Evolutionary conservation across 2,329 filamentous ascomycete genomes (phyloP).

Genomic region (Aspergillus sclerotialis): DNA sequence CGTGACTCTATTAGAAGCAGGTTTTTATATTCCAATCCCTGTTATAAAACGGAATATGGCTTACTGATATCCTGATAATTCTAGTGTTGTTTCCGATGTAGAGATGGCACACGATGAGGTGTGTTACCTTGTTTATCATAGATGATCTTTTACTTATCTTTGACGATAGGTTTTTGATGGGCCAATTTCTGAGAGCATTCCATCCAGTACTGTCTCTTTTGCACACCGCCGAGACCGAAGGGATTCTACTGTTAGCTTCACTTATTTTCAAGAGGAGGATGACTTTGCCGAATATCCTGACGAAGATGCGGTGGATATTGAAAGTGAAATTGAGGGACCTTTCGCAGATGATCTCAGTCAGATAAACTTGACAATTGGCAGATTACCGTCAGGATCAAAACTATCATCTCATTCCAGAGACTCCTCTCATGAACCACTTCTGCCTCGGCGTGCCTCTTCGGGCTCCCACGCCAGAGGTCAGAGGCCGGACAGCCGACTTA

Average conservation of each 20-base stretch:
- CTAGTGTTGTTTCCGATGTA: conserved; percentile 87
- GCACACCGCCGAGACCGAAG: conserved; percentile 72
- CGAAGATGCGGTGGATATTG: conserved; percentile 40
- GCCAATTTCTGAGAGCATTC: conserved; percentile 91
- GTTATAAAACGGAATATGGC: no score
- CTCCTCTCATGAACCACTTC: conserved; percentile 52
- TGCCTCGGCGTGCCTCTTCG: conserved; percentile 65
- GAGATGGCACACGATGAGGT: conserved; percentile 98
- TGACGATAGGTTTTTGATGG: conserved; percentile 67
- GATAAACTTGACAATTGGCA: conserved; percentile 29
- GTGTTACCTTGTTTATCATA: conserved; percentile 12
- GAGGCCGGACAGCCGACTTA: conserved; percentile 57
- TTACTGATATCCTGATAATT: conserved; percentile 27
- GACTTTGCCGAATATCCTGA: conserved; percentile 48
- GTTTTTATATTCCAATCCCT: no score
- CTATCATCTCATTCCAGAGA: conserved; percentile 30
- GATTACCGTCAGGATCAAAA: conserved; percentile 24
- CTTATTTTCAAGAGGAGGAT: conserved; percentile 72
- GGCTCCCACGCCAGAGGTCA: conserved; percentile 60
- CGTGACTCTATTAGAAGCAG: conserved; percentile 36
- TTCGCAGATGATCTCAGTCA: conserved; percentile 34
- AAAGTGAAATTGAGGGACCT: conserved; percentile 38
- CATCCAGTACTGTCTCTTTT: conserved; percentile 87
- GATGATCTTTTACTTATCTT: conserved; percentile 5
- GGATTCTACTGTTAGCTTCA: conserved; percentile 81